Conservation (phyloP, 768 basidiomycete species). For the Boletus reticulatus region DNA sequence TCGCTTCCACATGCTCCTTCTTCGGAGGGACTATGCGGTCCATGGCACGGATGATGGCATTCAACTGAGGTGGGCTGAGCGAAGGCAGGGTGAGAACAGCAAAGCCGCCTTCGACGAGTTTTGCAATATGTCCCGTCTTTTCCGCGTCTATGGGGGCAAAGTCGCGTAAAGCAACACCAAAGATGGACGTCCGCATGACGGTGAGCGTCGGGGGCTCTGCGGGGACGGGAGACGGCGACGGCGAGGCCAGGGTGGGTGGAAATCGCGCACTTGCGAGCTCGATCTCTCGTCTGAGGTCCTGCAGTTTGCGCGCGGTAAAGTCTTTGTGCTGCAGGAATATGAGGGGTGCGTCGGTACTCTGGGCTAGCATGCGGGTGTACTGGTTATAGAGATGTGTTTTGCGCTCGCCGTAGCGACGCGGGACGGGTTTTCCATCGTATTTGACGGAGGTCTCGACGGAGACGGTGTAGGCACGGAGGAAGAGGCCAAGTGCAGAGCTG, state of each 20-base stretch:
- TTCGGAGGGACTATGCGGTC: constrained; percentile 64
- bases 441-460: constrained; percentile 51
- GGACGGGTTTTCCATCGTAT: constrained; percentile 50
- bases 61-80: constrained; percentile 71
- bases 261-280: constrained; percentile 48
- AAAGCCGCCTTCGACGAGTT: constrained; percentile 56
- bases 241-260: constrained; percentile 27
- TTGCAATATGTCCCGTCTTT: constrained; percentile 51
- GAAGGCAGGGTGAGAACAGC: constrained; percentile 63
- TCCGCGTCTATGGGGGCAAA: constrained; percentile 48
- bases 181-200: constrained; percentile 73
- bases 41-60: constrained; percentile 63
- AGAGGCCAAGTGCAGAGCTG: constrained; percentile 5
- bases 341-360: constrained; percentile 56
- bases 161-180: constrained; percentile 74
- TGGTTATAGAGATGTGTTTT: constrained; percentile 81
- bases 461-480: constrained; percentile 51
- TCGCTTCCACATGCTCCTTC: constrained; percentile 48
- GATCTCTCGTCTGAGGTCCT: constrained; percentile 69
- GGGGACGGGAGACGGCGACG: constrained; percentile 34
- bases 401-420: constrained; percentile 73
- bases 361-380: constrained; percentile 69
- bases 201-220: constrained; percentile 53
- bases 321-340: constrained; percentile 79
- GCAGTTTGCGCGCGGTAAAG: constrained; percentile 65